Evolutionary conservation across 306 rosid genomes (phyloP).

Genomic region (Castanospermum australe): DNA sequence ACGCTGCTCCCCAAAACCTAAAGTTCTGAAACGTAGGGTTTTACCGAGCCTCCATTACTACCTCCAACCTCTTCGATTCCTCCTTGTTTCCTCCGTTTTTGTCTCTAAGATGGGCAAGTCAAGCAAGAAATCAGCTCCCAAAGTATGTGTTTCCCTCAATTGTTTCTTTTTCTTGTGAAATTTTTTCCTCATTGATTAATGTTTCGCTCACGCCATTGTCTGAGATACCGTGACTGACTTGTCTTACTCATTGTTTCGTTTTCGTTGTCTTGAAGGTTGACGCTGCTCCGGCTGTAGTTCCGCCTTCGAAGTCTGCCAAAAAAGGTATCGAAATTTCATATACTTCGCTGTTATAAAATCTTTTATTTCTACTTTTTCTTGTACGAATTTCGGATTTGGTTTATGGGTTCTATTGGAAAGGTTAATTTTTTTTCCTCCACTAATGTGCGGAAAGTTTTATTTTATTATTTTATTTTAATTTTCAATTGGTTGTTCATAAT

Average conservation of each 20-base stretch:
- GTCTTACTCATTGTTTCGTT: background rate
- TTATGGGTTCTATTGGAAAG: background rate
- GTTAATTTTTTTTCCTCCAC: too few species aligned
- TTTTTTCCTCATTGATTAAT: background rate
- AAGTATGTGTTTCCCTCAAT: slow-evolving; percentile 33
- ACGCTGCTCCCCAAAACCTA: slow-evolving; percentile 41
- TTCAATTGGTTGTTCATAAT: background rate
- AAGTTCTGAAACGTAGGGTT: slow-evolving; percentile 41
- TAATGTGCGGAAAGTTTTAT: background rate
- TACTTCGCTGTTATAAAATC: too few species aligned
- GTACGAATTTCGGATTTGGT: background rate
- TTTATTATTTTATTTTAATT: background rate
- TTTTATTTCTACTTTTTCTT: background rate
- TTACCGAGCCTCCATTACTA: slow-evolving; percentile 31
- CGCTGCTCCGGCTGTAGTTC: slow-evolving; percentile 56
- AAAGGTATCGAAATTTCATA: slow-evolving; percentile 41
- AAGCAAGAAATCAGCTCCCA: slow-evolving; percentile 76
- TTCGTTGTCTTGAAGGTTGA: slow-evolving; percentile 47
- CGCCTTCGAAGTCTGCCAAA: slow-evolving; percentile 49
- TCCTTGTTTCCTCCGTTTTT: background rate
- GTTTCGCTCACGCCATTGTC: background rate
- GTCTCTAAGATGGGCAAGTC: slow-evolving; percentile 56
- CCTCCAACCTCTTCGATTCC: background rate
- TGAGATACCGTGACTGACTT: background rate
- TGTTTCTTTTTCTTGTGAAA: background rate